Conservation (phyloP, 768 basidiomycete species). For the Amanita fuliginea region DNA sequence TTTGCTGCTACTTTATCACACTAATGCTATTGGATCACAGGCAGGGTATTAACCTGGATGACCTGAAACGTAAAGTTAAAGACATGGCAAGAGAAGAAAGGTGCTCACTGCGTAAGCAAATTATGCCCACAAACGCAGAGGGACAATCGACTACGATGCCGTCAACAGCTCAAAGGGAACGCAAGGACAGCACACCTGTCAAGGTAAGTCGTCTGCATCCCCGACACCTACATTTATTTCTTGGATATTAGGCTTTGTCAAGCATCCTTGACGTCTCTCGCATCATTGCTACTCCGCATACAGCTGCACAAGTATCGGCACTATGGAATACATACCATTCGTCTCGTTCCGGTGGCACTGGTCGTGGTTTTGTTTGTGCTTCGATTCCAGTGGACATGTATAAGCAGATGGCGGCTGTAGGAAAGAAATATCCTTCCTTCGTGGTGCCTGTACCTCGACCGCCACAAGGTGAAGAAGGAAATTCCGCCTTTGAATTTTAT, state of each 20-base stretch:
- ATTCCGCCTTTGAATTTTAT: conserved; percentile 65
- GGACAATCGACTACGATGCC: conserved; percentile 2
- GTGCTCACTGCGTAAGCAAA: conserved; percentile 12
- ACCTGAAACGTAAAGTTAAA: conserved; percentile 23
- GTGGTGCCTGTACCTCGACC: conserved; percentile 69
- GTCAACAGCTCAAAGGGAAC: conserved; percentile 12
- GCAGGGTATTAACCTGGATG: conserved; percentile 14
- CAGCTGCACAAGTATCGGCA: conserved; percentile 60
- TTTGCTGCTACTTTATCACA: neutral
- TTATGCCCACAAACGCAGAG: conserved; percentile 5
- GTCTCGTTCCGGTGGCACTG: conserved; percentile 68
- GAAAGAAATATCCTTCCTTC: conserved; percentile 63
- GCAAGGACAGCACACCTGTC: conserved; percentile 60
- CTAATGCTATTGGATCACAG: neutral
- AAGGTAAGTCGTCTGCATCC: conserved; percentile 31
- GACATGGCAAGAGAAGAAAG: conserved; percentile 15
- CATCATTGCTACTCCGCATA: conserved; percentile 57
- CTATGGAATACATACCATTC: conserved; percentile 90
- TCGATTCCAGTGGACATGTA: conserved; percentile 67
- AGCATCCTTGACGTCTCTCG: conserved; percentile 71
- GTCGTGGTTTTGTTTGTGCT: conserved; percentile 80
- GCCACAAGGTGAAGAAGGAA: conserved; percentile 18
- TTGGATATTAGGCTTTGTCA: conserved; percentile 53
- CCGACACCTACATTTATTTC: conserved; percentile 1
- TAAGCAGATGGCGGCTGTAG: conserved; percentile 52